phyloP scores from a whole-genome alignment of 192 early-diverging fungal genomes.

The Backusella circina region DNA sequence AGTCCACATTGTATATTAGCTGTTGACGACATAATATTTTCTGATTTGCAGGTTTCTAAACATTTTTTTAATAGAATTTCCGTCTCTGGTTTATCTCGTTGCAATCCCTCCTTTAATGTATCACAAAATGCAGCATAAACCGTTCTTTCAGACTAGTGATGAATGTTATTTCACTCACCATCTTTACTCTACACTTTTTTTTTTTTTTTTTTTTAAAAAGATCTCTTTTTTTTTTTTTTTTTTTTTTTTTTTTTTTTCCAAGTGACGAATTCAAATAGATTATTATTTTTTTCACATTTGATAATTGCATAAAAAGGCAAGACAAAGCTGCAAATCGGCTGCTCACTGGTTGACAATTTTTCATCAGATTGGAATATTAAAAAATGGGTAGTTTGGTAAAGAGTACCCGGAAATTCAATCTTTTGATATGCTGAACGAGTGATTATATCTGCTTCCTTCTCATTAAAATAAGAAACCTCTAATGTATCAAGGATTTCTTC shows the following conservation, averaged over 20 bases:
- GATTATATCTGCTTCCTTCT: background rate
- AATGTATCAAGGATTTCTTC: slow-evolving; percentile 72
- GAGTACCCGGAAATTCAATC: slow-evolving; percentile 51
- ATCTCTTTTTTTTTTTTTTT: background rate
- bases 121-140: slow-evolving; percentile 80
- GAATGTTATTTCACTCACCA: background rate
- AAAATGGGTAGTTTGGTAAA: slow-evolving; percentile 86
- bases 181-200: background rate
- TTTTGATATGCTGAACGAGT: background rate
- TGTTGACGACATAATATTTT: slow-evolving; percentile 61
- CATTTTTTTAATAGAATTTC: slow-evolving; percentile 67
- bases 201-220: background rate
- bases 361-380: slow-evolving; percentile 75
- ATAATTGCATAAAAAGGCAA: slow-evolving; percentile 89
- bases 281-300: slow-evolving; percentile 82
- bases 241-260: slow-evolving; percentile 65
- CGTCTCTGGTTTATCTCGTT: slow-evolving; percentile 70
- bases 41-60: slow-evolving; percentile 76
- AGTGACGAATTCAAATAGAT: slow-evolving; percentile 73
- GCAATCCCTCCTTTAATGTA: slow-evolving; percentile 67
- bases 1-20: slow-evolving; percentile 47
- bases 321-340: slow-evolving; percentile 63
- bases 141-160: slow-evolving; percentile 47
- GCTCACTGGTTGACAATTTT: slow-evolving; percentile 39
- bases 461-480: slow-evolving; percentile 20